Base-by-base conservation (phyloP, 805 yeast genomes). In the Wickerhamomyces chambardii region DNA sequence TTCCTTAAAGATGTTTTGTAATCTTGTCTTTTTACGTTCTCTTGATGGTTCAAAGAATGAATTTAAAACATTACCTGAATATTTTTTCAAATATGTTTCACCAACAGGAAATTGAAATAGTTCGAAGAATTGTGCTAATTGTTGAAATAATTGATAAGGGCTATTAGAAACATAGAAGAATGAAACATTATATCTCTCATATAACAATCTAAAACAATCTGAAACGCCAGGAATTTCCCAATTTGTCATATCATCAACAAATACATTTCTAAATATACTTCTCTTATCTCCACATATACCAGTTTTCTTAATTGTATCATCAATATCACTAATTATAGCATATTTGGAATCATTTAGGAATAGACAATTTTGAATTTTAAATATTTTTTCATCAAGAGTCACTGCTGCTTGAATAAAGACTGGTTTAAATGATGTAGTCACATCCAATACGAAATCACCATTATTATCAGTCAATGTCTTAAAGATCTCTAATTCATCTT, bases 151-250 rank as follows among this genome's bases (percentile, higher is more conserved):
- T 56, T 92, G 97, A 76, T 94, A 84, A 0, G 99, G 99, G 1
- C 95, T 78, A 58, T 94, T 92, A 7, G 97, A 89, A 3, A 94
- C 97, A 54, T 90, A 94, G 55, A 89, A 95, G 49, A 90, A 75
- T n/a, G 75, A 63, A 4, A 78, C 68, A 11, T 66, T 52, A 29
- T 50, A 58, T 14, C 56, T 56, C 9, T 59, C 51, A 9, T 55
- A 51, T 28, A 89, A 51, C n/a, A 61, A 58, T 8, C 64, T 63
- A 50, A 74, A 85, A 87, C 95, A 86, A 26, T 68, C 64, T 4
- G 82, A 68, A 19, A 92, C 80, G 3, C 84, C 79, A 0, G 85
- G 80, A 16, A 92, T 73, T 33, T 66, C 69, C 75, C 95, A 80
- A n/a, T 70, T 73, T 5, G 66, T 56, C 35, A 74, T 73, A 29